Base-by-base conservation (phyloP, 2,329 filamentous ascomycete genomes). In the Fusarium sublunatum region DNA sequence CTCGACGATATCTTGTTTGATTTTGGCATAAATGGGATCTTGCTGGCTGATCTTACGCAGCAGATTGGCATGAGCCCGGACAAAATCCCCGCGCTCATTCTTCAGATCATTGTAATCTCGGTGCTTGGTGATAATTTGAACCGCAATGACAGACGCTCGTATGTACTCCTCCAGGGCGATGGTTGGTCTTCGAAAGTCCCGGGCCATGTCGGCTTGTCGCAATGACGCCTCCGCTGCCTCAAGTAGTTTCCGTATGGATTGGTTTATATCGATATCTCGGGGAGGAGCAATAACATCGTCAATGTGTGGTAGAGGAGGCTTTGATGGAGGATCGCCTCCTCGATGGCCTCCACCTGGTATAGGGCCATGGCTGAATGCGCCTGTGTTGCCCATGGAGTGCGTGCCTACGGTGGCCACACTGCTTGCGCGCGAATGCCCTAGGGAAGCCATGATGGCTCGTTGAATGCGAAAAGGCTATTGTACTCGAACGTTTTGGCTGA, bases 151-250 rank as follows among this genome's bases (percentile, higher is more conserved):
- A 58, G 86, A 93, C 10, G 93, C 91, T 62, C 89, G 86, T 55
- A 98, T 84, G 72, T 94, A 98, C 60, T 96, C 91, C 64, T 90
- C 86, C 52, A 96, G 89, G 4, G 93, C 93, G 34, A 87, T 76
- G 72, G 95, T 92, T 5, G 88, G 86, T 32, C 87, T 82, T 25
- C 85, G 80, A 76, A 91, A 89, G 59, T 85, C 84, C 56, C 88
- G 81, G 53, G 83, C 80, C 48, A 83, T 85, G 62, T 87, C 84
- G 34, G 91, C 89, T 68, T 86, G 82, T 58, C 82, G 81, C 57
- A 88, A 79, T 42, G 81, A 80, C 22, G 73, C 71, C 68, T 89
- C 82, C 48, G 82, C 85, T 38, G 76, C 72, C 40, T 83, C 80
- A 12, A 89, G 75, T 34, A 88, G 72, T 63, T 78, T 83, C 53